Evolutionary conservation across 352 stramenopile species (phyloP), one percentile per base, ranked within the genome.

Genomic region (Globisporangium paroecandrum): DNA sequence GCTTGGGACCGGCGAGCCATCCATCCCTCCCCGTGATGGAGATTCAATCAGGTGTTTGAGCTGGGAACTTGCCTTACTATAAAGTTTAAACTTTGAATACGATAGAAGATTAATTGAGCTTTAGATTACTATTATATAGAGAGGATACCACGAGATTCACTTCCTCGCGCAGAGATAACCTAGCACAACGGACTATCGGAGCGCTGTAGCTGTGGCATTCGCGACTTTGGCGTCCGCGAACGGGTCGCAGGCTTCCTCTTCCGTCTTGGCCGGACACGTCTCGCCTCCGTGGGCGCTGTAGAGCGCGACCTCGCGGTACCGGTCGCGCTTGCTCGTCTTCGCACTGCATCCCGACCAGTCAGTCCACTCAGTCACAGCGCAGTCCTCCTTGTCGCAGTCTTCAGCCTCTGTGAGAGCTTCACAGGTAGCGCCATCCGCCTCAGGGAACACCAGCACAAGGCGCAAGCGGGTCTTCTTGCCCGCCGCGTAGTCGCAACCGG

Each of bases 331-430:
- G 60, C 66, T 84, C 34, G 73, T 85, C 65, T 83, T 85, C 56
- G 77, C 58, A 41, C 72, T 82, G 76, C 82, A 90, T 0, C 76
- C 78, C 0, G 72, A 83, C 76, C 78, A 89, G 32, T 72, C 76
- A 10, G 70, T 81, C 83, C 83, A 91, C 3, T 74, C 58, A 2
- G 65, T 69, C 7, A 87, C 70, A 0, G 41, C 29, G 63, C 81
- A 91, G 62, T 88, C 59, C 22, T 83, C 57, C 4, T 70, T 64
- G 54, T 90, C 81, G 41, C 83, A 91, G 0, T 18, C 20, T 1
- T 20, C 60, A 0, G 64, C 32, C 18, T 91, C 77, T 0, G 53
- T 63, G 2, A 72, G 59, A 0, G 34, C 38, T 9, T 53, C 74
- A 32, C 81, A 90, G 0, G 58, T 29, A 5, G 58, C 58, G 0